Percentiles rank a stretch among this genome's conserved stretches.
phyloP scores from a whole-genome alignment of 345 rosid genomes.

The Erucastrum elatum region DNA sequence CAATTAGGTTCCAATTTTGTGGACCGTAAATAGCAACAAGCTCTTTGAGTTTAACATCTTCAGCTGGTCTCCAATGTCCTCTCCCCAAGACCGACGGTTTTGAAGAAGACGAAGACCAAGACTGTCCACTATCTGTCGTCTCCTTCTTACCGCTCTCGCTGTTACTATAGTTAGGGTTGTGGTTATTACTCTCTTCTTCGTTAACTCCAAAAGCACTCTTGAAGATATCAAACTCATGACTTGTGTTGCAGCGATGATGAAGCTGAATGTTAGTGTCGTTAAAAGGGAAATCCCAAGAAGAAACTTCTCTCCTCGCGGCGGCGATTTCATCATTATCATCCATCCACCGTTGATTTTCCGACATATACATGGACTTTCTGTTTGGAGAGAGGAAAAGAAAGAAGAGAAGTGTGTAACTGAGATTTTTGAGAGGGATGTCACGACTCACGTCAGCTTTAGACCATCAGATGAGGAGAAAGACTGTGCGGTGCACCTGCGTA shows the following conservation, averaged over 20 bases:
- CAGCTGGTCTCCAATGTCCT: constrained; percentile 98
- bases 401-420: constrained; percentile 8
- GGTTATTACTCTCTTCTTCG: constrained; percentile 27
- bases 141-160: constrained; percentile 44
- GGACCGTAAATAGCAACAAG: constrained; percentile 94
- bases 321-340: constrained; percentile 36
- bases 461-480: constrained; percentile 26
- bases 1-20: constrained; percentile 98
- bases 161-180: constrained; percentile 29
- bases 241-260: constrained; percentile 30
- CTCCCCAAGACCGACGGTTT: constrained; percentile 44
- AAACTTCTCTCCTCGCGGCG: constrained; percentile 30
- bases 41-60: constrained; percentile 87
- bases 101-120: constrained; percentile 64
- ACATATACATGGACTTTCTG: constrained; percentile 18
- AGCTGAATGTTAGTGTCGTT: constrained; percentile 30
- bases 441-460: constrained; percentile 34
- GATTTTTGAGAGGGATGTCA: constrained; percentile 31
- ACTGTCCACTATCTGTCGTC: constrained; percentile 50
- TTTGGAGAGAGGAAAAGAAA: constrained; percentile 14
- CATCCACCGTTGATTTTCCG: constrained; percentile 38
- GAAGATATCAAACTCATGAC: constrained; percentile 33
- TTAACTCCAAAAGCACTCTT: constrained; percentile 23
- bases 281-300: constrained; percentile 47
- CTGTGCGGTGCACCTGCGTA: constrained; percentile 25